phyloP scores from a whole-genome alignment of 768 basidiomycete genomes.

The Ephemerocybe angulata region DNA sequence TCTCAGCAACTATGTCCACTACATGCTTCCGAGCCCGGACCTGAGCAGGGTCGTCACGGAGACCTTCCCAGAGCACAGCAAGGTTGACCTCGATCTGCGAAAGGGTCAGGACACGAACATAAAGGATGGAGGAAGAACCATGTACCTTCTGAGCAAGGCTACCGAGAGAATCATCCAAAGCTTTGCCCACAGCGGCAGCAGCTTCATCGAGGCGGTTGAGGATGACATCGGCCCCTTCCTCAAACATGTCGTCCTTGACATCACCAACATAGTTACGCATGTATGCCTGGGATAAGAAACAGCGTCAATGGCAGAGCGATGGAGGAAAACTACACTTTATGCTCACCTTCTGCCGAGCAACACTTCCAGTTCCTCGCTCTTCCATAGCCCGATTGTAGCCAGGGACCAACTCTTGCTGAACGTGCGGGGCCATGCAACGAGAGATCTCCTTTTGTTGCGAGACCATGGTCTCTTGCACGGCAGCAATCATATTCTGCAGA shows the following conservation, averaged over 20 bases:
- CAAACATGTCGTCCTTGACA: constrained; percentile 48
- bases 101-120: not conserved
- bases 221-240: constrained; percentile 47
- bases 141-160: constrained; percentile 55
- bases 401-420: constrained; percentile 45
- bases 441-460: constrained; percentile 59
- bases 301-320: not conserved
- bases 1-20: constrained; percentile 32
- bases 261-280: constrained; percentile 44
- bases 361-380: constrained; percentile 53
- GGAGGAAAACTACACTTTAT: not conserved
- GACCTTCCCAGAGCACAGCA: constrained; percentile 57
- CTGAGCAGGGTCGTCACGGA: constrained; percentile 46
- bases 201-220: constrained; percentile 43
- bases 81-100: constrained; percentile 40
- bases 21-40: constrained; percentile 35
- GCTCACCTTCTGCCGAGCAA: constrained; percentile 55
- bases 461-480: constrained; percentile 48
- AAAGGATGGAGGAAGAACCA: not conserved
- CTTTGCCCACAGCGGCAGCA: constrained; percentile 47
- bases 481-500: constrained; percentile 43
- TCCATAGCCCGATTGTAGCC: constrained; percentile 54
- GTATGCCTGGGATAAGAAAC: constrained; percentile 29
- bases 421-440: constrained; percentile 52
- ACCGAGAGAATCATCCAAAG: constrained; percentile 42